phyloP scores from a whole-genome alignment of 768 basidiomycete species.

The Tubosaeta brunneosetosa region DNA sequence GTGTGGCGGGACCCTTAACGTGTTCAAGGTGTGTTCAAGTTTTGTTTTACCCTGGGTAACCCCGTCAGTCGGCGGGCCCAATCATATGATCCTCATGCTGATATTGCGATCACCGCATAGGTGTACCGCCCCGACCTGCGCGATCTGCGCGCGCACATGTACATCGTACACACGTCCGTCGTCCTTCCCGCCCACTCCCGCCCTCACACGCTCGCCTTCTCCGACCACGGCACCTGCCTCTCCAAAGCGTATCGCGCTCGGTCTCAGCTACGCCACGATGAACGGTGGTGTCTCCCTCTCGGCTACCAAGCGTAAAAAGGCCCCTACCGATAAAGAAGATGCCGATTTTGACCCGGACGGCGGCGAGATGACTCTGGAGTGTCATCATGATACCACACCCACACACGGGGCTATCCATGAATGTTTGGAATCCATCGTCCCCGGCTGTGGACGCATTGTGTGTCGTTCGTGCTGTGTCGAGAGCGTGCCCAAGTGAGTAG shows the following conservation, averaged over 20 bases:
- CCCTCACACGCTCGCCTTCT: constrained; percentile 32
- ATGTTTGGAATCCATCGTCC: constrained; percentile 9
- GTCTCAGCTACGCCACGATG: constrained; percentile 20
- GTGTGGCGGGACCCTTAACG: constrained; percentile 4
- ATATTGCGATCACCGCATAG: constrained; percentile 14
- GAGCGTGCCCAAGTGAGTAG: constrained; percentile 32
- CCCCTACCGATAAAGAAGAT: constrained; percentile 20
- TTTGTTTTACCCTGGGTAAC: background rate
- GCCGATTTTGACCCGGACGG: constrained; percentile 3
- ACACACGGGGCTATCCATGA: constrained; percentile 1
- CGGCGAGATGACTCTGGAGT: background rate
- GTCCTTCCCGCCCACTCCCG: constrained; percentile 35
- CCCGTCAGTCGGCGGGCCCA: background rate
- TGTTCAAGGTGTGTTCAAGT: constrained; percentile 22
- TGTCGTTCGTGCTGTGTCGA: constrained; percentile 35
- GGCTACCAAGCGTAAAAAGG: constrained; percentile 27
- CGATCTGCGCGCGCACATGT: constrained; percentile 36
- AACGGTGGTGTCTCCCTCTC: constrained; percentile 13
- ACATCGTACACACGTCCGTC: constrained; percentile 28
- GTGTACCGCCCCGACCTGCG: constrained; percentile 32
- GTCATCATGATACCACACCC: background rate
- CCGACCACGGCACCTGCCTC: constrained; percentile 21
- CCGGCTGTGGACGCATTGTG: constrained; percentile 34
- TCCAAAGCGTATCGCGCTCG: constrained; percentile 27
- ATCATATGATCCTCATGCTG: constrained; percentile 2